A percentile compares a stretch with the other conserved stretches of the same genome.
These are phyloP conservation scores for Glonium stellatum DNA, from an alignment of 495 filamentous ascomycete species.

Conservation along the genomic window DNA sequence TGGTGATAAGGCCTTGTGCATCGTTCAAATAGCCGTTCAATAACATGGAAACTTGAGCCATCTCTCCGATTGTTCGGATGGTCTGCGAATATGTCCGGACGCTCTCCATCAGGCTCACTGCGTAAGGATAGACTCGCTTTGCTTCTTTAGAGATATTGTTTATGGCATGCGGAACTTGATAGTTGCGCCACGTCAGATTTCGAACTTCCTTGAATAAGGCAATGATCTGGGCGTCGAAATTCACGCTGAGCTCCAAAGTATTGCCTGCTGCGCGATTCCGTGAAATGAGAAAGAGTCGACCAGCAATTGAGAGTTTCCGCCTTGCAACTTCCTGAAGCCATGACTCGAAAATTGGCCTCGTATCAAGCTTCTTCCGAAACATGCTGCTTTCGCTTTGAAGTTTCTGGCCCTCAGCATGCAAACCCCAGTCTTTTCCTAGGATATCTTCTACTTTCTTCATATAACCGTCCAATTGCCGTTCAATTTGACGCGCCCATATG, in stretches of 20 bases:
- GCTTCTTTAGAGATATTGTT: slow-evolving; percentile 96
- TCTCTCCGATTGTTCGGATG: slow-evolving; percentile 66
- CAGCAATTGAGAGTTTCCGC: slow-evolving; percentile 81
- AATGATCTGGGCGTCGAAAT: slow-evolving; percentile 96
- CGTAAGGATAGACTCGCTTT: slow-evolving; percentile 93
- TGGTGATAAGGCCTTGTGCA: slow-evolving; percentile 68
- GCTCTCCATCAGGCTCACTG: slow-evolving; percentile 96
- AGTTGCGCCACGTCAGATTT: slow-evolving; percentile 89
- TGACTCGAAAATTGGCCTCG: slow-evolving; percentile 82
- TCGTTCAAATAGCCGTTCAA: slow-evolving; percentile 87
- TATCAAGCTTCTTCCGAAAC: slow-evolving; percentile 94
- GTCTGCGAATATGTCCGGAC: slow-evolving; percentile 86
- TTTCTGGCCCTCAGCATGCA: slow-evolving; percentile 93
- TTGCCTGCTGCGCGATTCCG: slow-evolving; percentile 83
- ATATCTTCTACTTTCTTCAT: slow-evolving; percentile 98
- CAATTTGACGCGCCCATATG: slow-evolving; percentile 94
- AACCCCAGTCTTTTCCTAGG: slow-evolving; percentile 82
- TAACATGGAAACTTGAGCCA: slow-evolving; percentile 78
- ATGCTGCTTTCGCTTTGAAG: slow-evolving; percentile 78
- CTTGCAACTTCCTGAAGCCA: slow-evolving; percentile 86
- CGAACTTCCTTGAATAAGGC: slow-evolving; percentile 98
- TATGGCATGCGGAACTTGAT: slow-evolving; percentile 83
- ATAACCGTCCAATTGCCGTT: slow-evolving; percentile 85
- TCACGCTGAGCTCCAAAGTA: slow-evolving; percentile 77
- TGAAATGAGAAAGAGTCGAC: slow-evolving; percentile 81